Evolutionary conservation across 192 early-diverging fungal genomes (phyloP).

Genomic region (Coemansia sp.): DNA sequence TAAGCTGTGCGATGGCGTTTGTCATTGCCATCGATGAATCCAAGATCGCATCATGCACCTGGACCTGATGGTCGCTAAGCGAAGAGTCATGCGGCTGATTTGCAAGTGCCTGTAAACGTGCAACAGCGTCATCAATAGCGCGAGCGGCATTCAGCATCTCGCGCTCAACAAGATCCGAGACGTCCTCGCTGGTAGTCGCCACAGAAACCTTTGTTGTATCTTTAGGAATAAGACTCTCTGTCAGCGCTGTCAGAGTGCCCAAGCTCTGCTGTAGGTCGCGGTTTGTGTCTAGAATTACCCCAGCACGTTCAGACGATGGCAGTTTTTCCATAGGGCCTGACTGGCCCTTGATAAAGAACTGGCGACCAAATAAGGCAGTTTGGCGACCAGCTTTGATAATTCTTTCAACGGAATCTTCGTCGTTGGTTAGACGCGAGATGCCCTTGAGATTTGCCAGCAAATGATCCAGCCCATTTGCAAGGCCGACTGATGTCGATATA

Average conservation of each 20-base stretch:
- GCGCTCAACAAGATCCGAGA: conserved; percentile 89
- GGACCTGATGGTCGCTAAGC: conserved; percentile 71
- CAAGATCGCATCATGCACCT: conserved; percentile 89
- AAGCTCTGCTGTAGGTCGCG: conserved; percentile 75
- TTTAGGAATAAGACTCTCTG: conserved; percentile 74
- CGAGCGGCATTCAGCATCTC: conserved; percentile 91
- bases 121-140: conserved; percentile 89
- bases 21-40: conserved; percentile 91
- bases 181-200: conserved; percentile 63
- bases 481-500: conserved; percentile 74
- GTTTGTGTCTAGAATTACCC: conserved; percentile 73
- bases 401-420: conserved; percentile 79
- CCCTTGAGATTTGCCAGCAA: conserved; percentile 90
- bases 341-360: conserved; percentile 89
- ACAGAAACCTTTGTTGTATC: conserved; percentile 53
- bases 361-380: conserved; percentile 65
- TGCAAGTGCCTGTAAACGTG: conserved; percentile 77
- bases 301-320: conserved; percentile 64
- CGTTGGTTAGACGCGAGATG: conserved; percentile 75
- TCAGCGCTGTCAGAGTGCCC: conserved; percentile 67
- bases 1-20: conserved; percentile 91
- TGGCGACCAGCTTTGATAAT: conserved; percentile 67
- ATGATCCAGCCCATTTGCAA: conserved; percentile 81
- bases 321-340: conserved; percentile 68
- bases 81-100: conserved; percentile 71